Conservation (phyloP, 2,329 filamentous ascomycete species). For the Fusarium paranaense region DNA sequence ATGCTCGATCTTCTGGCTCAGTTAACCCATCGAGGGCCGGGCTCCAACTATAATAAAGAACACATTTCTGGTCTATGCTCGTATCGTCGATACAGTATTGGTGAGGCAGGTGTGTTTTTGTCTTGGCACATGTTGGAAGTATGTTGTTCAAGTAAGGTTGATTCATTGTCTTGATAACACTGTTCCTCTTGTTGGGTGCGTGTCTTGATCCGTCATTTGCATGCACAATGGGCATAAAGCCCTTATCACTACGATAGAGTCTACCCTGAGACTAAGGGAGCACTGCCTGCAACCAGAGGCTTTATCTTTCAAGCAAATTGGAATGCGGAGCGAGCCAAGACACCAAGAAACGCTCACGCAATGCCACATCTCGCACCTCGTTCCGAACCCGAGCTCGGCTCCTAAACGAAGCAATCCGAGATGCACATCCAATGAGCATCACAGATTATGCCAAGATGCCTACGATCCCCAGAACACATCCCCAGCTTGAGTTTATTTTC, state of each 20-base stretch:
- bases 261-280: not conserved
- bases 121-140: not conserved
- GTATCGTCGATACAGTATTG: not conserved
- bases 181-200: not conserved
- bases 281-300: too few species aligned
- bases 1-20: too few species aligned
- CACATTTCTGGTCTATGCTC: too few species aligned
- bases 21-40: too few species aligned
- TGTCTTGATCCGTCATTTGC: not conserved
- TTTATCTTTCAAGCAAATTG: not conserved
- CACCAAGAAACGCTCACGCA: not conserved
- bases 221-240: not conserved
- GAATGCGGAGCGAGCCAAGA: not conserved
- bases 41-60: too few species aligned
- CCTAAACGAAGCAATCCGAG: not conserved
- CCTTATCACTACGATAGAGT: not conserved
- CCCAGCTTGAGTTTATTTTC: not conserved
- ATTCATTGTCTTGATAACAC: not conserved
- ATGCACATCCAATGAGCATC: not conserved
- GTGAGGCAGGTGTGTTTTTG: not conserved
- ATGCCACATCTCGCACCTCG: not conserved
- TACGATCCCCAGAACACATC: not conserved
- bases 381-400: not conserved
- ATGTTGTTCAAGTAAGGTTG: not conserved
- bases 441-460: not conserved